These are phyloP conservation scores for Diaporthe sp. DNA, from an alignment of 2,329 filamentous ascomycete genomes.

Conservation along the genomic window DNA sequence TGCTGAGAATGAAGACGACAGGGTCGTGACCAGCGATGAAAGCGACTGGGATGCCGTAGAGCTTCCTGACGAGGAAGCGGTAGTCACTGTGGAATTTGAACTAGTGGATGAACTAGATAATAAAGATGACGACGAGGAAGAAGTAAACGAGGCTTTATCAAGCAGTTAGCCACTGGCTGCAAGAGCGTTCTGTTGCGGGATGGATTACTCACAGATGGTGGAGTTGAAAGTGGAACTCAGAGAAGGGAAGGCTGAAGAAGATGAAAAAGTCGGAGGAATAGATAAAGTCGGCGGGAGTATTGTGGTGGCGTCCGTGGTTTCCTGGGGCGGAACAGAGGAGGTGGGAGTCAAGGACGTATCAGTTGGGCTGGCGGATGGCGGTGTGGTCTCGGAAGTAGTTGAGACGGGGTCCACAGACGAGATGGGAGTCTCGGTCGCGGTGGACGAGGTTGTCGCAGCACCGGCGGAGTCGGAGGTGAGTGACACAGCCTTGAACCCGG, in stretches of 20 bases:
- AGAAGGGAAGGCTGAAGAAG: conserved; percentile 37
- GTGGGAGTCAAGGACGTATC: conserved; percentile 40
- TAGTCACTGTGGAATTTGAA: conserved; percentile 29
- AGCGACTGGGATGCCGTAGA: conserved; percentile 26
- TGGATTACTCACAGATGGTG: conserved; percentile 39
- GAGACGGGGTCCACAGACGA: conserved; percentile 36
- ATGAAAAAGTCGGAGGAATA: conserved; percentile 36
- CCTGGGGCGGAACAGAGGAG: conserved; percentile 8
- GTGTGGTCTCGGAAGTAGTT: conserved; percentile 38
- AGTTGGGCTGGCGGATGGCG: conserved; percentile 38
- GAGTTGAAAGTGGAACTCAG: conserved; percentile 41
- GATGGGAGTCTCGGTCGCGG: conserved; percentile 32
- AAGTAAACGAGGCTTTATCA: conserved; percentile 36
- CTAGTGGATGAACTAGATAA: conserved; percentile 33
- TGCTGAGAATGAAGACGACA: conserved; percentile 42
- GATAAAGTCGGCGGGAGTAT: conserved; percentile 32
- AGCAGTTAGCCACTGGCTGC: background rate
- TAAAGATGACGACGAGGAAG: conserved; percentile 32
- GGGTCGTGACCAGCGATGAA: conserved; percentile 47
- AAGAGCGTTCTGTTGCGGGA: background rate
- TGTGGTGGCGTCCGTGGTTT: conserved; percentile 41
- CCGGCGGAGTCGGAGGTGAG: conserved; percentile 23
- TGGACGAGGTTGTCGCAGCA: conserved; percentile 35
- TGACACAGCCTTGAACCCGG: conserved; percentile 44
- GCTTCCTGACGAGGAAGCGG: conserved; percentile 29